phyloP scores from a whole-genome alignment of 2,329 filamentous ascomycete genomes.

The Sclerotinia borealis region DNA sequence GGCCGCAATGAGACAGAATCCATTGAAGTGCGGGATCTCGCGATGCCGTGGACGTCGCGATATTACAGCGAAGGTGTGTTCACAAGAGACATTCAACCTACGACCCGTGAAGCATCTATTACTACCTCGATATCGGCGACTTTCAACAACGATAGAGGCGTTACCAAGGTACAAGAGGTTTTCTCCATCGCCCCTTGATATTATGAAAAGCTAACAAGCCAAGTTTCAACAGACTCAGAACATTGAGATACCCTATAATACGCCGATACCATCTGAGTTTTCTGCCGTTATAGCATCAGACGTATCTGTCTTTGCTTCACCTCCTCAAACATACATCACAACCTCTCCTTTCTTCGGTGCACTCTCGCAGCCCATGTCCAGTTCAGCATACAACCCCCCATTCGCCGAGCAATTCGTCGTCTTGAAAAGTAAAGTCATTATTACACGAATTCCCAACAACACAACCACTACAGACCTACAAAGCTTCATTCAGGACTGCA shows the following conservation, averaged over 20 bases:
- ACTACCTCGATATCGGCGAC: neutral
- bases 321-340: neutral
- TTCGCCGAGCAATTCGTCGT: neutral
- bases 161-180: neutral
- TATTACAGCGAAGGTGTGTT: neutral
- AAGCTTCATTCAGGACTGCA: conserved; percentile 8
- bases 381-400: neutral
- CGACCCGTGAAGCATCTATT: neutral
- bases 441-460: conserved; percentile 17
- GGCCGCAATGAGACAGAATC: conserved; percentile 23
- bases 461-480: conserved; percentile 9
- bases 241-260: neutral
- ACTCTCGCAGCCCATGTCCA: neutral
- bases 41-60: neutral
- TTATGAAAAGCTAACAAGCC: neutral
- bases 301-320: conserved; percentile 9
- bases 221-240: neutral
- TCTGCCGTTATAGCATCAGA: neutral
- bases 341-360: neutral
- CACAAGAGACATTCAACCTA: neutral
- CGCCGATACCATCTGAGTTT: neutral
- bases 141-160: neutral
- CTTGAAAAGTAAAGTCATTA: conserved; percentile 22
- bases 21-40: conserved; percentile 15
- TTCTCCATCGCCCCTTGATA: neutral